Percentiles rank a stretch among this genome's conserved stretches.
Conservation (phyloP, 805 yeast genomes). For the Hemisphaericaspora nanyangensis region DNA sequence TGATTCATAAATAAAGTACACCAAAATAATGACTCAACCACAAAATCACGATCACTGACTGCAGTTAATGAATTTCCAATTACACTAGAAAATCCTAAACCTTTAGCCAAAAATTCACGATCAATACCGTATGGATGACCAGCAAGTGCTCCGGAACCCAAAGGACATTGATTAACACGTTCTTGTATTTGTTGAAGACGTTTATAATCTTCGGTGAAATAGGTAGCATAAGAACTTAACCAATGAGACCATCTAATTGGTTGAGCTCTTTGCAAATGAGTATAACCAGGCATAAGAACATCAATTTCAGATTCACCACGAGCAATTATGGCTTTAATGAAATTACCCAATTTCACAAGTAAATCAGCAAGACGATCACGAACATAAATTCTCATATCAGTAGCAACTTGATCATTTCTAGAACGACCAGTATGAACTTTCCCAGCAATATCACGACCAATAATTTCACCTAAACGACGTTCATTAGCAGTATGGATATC, state of each 20-base stretch:
- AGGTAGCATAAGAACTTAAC: slow-evolving; percentile 92
- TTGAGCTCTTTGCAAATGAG: slow-evolving; percentile 97
- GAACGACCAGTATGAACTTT: slow-evolving; percentile 99
- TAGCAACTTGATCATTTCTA: slow-evolving; percentile 97
- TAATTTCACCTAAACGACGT: slow-evolving; percentile 93
- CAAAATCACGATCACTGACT: slow-evolving; percentile 96
- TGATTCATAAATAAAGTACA: slow-evolving; percentile 92
- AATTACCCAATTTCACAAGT: slow-evolving; percentile 49
- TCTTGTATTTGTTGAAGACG: slow-evolving; percentile 75
- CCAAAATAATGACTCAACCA: slow-evolving; percentile 95
- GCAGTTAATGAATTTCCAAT: slow-evolving; percentile 97
- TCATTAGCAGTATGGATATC: slow-evolving; percentile 99
- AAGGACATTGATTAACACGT: slow-evolving; percentile 84
- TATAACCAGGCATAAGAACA: slow-evolving; percentile 97
- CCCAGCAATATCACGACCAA: slow-evolving; percentile 91
- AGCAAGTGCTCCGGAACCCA: slow-evolving; percentile 97
- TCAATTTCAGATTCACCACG: slow-evolving; percentile 87
- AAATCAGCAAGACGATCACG: slow-evolving; percentile 71
- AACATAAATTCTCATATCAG: slow-evolving; percentile 96
- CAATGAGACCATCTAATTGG: slow-evolving; percentile 99
- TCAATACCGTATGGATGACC: slow-evolving; percentile 99
- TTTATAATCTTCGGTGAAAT: slow-evolving; percentile 84
- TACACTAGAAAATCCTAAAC: slow-evolving; percentile 75
- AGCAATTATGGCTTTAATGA: slow-evolving; percentile 62
- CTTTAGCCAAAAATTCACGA: slow-evolving; percentile 80